phyloP scores from a whole-genome alignment of 2,329 filamentous ascomycete genomes.

The Aspergillus ochraceus region DNA sequence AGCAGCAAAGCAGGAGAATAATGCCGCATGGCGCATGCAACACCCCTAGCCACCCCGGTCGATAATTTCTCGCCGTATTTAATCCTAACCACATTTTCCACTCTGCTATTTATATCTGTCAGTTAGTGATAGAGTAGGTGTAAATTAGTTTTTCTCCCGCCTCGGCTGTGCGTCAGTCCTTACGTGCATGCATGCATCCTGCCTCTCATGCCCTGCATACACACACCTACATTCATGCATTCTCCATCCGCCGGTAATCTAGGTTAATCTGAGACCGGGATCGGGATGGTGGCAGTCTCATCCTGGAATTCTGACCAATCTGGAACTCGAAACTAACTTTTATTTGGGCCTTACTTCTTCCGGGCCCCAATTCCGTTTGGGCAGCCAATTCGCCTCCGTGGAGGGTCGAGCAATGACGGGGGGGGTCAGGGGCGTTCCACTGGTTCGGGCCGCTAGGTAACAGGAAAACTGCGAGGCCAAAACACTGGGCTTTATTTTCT shows the following conservation, averaged over 20 bases:
- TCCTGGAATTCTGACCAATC: neutral
- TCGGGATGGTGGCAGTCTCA: neutral
- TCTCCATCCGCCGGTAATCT: too few relatives aligned
- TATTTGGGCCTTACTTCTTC: neutral
- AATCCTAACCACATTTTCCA: too few relatives aligned
- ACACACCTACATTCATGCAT: neutral
- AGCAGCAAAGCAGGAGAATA: neutral
- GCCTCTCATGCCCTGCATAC: neutral
- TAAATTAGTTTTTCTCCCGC: neutral
- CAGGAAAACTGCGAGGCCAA: neutral
- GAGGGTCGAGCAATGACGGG: neutral
- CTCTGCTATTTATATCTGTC: neutral
- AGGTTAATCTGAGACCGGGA: neutral
- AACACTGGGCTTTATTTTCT: neutral
- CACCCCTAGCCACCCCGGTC: neutral
- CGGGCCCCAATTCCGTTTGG: neutral
- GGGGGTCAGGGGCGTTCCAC: constrained; percentile 3
- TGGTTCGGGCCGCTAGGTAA: neutral
- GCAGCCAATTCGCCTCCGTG: neutral
- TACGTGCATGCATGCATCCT: neutral
- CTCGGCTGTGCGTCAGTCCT: neutral
- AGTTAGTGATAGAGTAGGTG: neutral
- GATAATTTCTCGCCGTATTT: neutral
- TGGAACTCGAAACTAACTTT: neutral
- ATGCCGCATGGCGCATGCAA: neutral